phyloP scores from a whole-genome alignment of 495 filamentous ascomycete species.

The Daldinia concentrica region DNA sequence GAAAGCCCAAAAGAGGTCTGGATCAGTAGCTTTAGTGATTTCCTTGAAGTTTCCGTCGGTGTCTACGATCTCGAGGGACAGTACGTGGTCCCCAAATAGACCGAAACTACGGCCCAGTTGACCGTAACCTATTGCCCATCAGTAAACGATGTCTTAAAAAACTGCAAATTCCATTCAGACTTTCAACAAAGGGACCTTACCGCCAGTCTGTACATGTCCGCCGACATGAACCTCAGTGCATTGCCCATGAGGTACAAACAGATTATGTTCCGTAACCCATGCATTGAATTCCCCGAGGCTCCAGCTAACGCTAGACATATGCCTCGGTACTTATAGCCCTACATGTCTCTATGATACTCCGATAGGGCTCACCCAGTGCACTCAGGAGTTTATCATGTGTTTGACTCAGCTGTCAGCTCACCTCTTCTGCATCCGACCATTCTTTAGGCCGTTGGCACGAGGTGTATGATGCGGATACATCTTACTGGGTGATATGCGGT shows the following conservation, averaged over 20 bases:
- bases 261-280: conserved; percentile 46
- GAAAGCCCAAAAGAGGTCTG: conserved; percentile 54
- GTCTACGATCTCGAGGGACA: conserved; percentile 51
- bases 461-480: neutral
- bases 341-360: neutral
- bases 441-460: neutral
- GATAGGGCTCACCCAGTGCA: neutral
- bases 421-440: neutral
- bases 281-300: conserved; percentile 50
- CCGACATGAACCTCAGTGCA: conserved; percentile 54
- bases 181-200: conserved; percentile 21
- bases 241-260: conserved; percentile 57
- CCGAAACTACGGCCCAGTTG: conserved; percentile 55
- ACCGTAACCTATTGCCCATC: conserved; percentile 47
- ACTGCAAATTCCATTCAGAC: neutral
- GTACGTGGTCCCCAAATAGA: conserved; percentile 54
- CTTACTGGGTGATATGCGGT: neutral
- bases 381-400: conserved; percentile 3
- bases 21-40: conserved; percentile 48
- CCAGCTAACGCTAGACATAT: conserved; percentile 50
- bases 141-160: neutral
- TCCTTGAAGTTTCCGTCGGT: conserved; percentile 50
- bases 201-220: conserved; percentile 55
- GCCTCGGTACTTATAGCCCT: conserved; percentile 19
- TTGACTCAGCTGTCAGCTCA: conserved; percentile 10